Evolutionary conservation across 345 rosid species (phyloP).

Genomic region (thale cress (Arabidopsis thaliana)): TAIR10.1 NC_003075.7:14691001-14691500

Average conservation of each 20-base stretch:
- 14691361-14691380: constrained; percentile 71
- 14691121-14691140: constrained; percentile 76
- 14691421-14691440: constrained; percentile 78
- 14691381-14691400: constrained; percentile 73
- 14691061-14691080: constrained; percentile 7
- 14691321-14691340: constrained; percentile 79
- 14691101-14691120: background rate
- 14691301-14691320: constrained; percentile 80
- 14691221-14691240: constrained; percentile 65
- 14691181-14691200: constrained; percentile 87
- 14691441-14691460: constrained; percentile 70
- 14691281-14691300: constrained; percentile 97
- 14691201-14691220: constrained; percentile 57
- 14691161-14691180: constrained; percentile 83
- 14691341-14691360: constrained; percentile 78
- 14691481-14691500: constrained; percentile 74
- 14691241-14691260: constrained; percentile 77
- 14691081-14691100: background rate
- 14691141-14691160: constrained; percentile 97
- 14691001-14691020: constrained; percentile 62
- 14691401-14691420: constrained; percentile 79
- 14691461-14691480: constrained; percentile 66
- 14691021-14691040: background rate
- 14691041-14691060: background rate
- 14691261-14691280: constrained; percentile 81